These are phyloP conservation scores for Fibroporia radiculosa DNA, from an alignment of 768 basidiomycete genomes.

Conservation along the genomic window DNA sequence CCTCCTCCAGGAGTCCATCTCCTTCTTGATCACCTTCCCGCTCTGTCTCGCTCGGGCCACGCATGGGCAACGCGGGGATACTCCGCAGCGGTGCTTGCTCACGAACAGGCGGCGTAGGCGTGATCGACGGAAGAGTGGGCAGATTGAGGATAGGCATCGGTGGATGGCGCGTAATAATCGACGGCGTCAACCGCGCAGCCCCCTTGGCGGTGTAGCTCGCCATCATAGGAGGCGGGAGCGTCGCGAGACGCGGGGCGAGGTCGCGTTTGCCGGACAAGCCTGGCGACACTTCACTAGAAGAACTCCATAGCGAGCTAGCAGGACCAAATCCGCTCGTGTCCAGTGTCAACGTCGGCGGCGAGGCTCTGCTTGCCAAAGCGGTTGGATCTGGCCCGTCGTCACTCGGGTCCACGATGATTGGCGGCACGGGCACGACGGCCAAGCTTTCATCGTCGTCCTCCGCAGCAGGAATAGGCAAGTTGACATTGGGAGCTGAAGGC, in stretches of 20 bases:
- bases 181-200: constrained; percentile 36
- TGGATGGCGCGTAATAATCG: constrained; percentile 35
- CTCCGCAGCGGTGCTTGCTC: constrained; percentile 32
- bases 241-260: constrained; percentile 20
- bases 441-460: too few species aligned
- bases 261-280: constrained; percentile 5
- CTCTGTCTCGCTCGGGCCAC: constrained; percentile 31
- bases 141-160: constrained; percentile 42
- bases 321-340: too few species aligned
- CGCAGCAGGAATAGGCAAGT: too few species aligned
- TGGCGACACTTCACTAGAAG: neutral
- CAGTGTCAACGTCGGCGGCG: neutral
- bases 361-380: neutral
- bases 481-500: too few species aligned
- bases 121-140: constrained; percentile 36
- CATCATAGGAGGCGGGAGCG: constrained; percentile 24
- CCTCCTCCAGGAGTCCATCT: constrained; percentile 24
- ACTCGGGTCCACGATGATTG: too few species aligned
- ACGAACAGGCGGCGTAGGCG: constrained; percentile 15
- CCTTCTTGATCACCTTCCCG: constrained; percentile 20
- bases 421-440: too few species aligned
- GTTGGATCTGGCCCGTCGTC: too few species aligned
- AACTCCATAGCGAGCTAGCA: too few species aligned
- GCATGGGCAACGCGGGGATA: constrained; percentile 47
- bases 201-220: constrained; percentile 26